These are phyloP conservation scores for Aspergillus pseudonomiae DNA, from an alignment of 2,329 filamentous ascomycete species.

Conservation along the genomic window DNA sequence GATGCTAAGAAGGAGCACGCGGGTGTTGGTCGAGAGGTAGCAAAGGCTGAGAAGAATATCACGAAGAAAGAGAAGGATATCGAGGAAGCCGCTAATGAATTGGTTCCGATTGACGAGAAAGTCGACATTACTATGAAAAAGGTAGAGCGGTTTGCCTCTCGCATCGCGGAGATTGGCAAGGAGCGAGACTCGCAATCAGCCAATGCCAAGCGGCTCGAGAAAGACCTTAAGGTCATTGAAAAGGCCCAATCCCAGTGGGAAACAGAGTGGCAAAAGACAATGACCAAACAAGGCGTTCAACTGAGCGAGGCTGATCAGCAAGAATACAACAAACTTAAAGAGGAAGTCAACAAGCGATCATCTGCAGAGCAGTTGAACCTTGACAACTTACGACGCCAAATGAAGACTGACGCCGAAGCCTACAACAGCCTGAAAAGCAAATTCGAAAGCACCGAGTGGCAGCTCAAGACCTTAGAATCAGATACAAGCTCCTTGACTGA, in stretches of 20 bases:
- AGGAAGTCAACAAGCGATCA: conserved; percentile 81
- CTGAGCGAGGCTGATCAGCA: conserved; percentile 84
- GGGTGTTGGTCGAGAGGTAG: conserved; percentile 73
- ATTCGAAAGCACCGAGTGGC: conserved; percentile 75
- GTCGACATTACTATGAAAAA: conserved; percentile 76
- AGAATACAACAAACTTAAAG: conserved; percentile 82
- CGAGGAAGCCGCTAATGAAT: conserved; percentile 79
- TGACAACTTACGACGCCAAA: conserved; percentile 82
- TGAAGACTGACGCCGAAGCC: conserved; percentile 89
- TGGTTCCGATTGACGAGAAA: conserved; percentile 92
- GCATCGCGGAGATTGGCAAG: conserved; percentile 71
- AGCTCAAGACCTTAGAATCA: conserved; percentile 71
- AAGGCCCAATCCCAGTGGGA: conserved; percentile 90
- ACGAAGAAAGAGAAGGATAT: conserved; percentile 83
- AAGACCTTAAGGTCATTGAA: conserved; percentile 79
- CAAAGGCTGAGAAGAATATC: conserved; percentile 82
- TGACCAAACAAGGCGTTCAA: conserved; percentile 84
- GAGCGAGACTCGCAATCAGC: conserved; percentile 73
- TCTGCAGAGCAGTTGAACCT: conserved; percentile 80
- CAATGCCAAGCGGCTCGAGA: conserved; percentile 73
- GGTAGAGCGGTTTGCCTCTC: conserved; percentile 67
- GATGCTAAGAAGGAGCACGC: conserved; percentile 82
- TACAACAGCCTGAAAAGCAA: conserved; percentile 87
- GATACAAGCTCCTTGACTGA: conserved; percentile 72
- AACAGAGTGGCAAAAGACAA: conserved; percentile 78